These are phyloP conservation scores for Aureoboletus auriporus DNA, from an alignment of 768 basidiomycete species.

Conservation along the genomic window DNA sequence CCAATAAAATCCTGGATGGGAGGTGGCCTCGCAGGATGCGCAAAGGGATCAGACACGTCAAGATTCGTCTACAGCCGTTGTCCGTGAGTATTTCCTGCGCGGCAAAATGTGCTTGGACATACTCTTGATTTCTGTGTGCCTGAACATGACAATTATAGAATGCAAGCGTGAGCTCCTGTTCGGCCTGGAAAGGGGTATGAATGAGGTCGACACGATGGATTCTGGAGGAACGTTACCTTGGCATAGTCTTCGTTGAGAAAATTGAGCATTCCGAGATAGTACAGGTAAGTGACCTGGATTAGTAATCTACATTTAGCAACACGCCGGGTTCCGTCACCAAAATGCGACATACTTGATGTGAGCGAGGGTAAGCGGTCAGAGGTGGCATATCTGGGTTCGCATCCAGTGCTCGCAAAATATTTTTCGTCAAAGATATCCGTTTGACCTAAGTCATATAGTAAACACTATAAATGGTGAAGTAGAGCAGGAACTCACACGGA, in stretches of 20 bases:
- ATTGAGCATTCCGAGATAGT: constrained; percentile 92
- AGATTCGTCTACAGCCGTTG: constrained; percentile 60
- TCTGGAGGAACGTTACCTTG: constrained; percentile 47
- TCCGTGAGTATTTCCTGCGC: background rate
- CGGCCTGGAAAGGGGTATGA: constrained; percentile 49
- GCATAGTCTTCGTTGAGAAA: constrained; percentile 91
- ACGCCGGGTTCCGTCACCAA: constrained; percentile 4
- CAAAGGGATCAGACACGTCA: constrained; percentile 87
- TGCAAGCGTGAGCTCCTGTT: constrained; percentile 82
- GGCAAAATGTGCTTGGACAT: constrained; percentile 21
- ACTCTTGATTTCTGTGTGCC: constrained; percentile 82
- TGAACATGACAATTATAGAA: constrained; percentile 77
- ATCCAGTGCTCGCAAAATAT: constrained; percentile 83
- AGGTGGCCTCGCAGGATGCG: constrained; percentile 85
- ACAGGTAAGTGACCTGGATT: constrained; percentile 82
- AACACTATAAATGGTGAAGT: background rate
- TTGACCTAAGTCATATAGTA: constrained; percentile 55
- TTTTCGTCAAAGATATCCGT: constrained; percentile 87
- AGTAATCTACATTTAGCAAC: constrained; percentile 14
- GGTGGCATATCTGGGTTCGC: constrained; percentile 85
- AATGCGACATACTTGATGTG: constrained; percentile 65
- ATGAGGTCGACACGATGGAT: background rate
- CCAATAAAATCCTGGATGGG: constrained; percentile 67
- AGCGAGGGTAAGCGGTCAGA: constrained; percentile 68
- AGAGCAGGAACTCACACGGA: constrained; percentile 57